These are phyloP conservation scores for Penicillium coprophilum DNA, from an alignment of 495 filamentous ascomycete genomes.

Conservation along the genomic window DNA sequence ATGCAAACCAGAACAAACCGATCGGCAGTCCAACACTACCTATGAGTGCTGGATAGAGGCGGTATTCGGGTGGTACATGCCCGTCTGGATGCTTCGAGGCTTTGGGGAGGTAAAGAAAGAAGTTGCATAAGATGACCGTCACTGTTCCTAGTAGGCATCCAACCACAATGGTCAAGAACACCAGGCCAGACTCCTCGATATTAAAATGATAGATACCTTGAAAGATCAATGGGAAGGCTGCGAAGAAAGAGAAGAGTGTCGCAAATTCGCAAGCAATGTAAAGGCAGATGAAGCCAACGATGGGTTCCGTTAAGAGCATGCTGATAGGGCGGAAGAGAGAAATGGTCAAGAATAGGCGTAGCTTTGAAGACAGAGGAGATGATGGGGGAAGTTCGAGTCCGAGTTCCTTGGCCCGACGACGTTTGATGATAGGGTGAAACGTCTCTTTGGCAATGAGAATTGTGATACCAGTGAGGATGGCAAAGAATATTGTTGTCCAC, in stretches of 20 bases:
- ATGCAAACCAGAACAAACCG: conserved; percentile 51
- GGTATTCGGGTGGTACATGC: conserved; percentile 50
- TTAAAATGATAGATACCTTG: conserved; percentile 49
- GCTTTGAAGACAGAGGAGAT: conserved; percentile 31
- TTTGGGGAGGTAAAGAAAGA: conserved; percentile 18
- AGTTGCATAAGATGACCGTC: conserved; percentile 48
- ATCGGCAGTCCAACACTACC: conserved; percentile 57
- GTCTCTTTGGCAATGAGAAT: conserved; percentile 50
- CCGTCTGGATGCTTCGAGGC: conserved; percentile 33
- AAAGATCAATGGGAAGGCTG: conserved; percentile 59
- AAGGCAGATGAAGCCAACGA: conserved; percentile 59
- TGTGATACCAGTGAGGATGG: conserved; percentile 38
- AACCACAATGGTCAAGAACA: conserved; percentile 57
- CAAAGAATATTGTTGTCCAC: conserved; percentile 52
- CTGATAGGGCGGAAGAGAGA: conserved; percentile 59
- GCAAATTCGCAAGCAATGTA: conserved; percentile 65
- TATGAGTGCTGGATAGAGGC: conserved; percentile 58
- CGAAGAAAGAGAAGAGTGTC: conserved; percentile 66
- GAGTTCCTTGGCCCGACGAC: conserved; percentile 46
- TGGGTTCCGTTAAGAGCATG: conserved; percentile 67
- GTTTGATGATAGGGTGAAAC: conserved; percentile 61
- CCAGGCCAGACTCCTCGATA: conserved; percentile 52
- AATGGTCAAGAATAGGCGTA: conserved; percentile 53
- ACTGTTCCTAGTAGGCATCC: conserved; percentile 54
- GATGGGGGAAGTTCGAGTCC: conserved; percentile 38